These are phyloP conservation scores for Teratosphaeria pseudoeucalypti DNA, from an alignment of 2,329 filamentous ascomycete genomes.

Conservation along the genomic window DNA sequence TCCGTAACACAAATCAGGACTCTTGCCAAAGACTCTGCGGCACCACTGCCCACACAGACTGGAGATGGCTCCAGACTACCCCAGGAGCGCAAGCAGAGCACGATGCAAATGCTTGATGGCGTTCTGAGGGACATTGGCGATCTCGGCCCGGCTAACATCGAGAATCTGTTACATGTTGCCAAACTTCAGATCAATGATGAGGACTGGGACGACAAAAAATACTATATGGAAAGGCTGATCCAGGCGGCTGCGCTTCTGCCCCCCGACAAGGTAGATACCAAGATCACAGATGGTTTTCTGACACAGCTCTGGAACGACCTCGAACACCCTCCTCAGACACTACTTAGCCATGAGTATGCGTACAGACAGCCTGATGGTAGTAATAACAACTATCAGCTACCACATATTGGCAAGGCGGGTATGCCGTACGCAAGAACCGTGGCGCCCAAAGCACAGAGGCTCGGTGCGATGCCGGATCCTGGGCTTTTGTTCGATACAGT, in stretches of 20 bases:
- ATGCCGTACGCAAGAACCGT: slow-evolving; percentile 61
- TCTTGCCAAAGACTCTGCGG: slow-evolving; percentile 22
- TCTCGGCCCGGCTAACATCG: slow-evolving; percentile 18
- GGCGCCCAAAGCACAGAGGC: slow-evolving; percentile 45
- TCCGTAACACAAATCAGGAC: slow-evolving; percentile 18
- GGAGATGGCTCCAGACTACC: slow-evolving; percentile 35
- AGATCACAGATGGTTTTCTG: slow-evolving; percentile 35
- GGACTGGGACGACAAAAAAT: slow-evolving; percentile 50
- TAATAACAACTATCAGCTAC: slow-evolving; percentile 49
- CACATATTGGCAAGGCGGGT: slow-evolving; percentile 53
- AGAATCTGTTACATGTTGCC: slow-evolving; percentile 29
- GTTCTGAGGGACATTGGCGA: slow-evolving; percentile 15
- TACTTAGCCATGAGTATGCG: slow-evolving; percentile 35
- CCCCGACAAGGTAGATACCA: slow-evolving; percentile 29
- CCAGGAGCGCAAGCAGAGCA: slow-evolving; percentile 15
- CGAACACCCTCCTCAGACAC: slow-evolving; percentile 36
- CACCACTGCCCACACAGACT: slow-evolving; percentile 28
- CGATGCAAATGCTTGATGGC: slow-evolving; percentile 1
- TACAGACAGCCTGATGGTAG: slow-evolving; percentile 42
- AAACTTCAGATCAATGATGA: slow-evolving; percentile 34
- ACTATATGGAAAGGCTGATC: slow-evolving; percentile 50
- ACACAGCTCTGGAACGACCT: slow-evolving; percentile 39
- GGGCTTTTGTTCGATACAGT: slow-evolving; percentile 58
- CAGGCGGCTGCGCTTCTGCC: slow-evolving; percentile 34
- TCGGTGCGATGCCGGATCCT: slow-evolving; percentile 53